Conservation (phyloP, 176 grass and related monocot species). For the Triticum dicoccoides region DNA sequence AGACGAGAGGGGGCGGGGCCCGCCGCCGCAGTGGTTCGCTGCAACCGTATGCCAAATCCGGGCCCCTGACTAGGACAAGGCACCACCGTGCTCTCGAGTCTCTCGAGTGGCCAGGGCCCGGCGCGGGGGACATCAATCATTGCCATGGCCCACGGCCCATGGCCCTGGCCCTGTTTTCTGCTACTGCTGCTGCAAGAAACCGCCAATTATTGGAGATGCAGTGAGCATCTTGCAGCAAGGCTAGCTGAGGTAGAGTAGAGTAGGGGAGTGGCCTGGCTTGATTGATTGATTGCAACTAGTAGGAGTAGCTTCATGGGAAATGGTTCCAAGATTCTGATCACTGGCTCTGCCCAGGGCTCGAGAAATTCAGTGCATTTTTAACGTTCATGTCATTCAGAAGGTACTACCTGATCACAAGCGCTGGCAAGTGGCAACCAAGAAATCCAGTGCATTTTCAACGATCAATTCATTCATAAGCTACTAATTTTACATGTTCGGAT, state of each 20-base stretch:
- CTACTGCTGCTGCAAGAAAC: constrained; percentile 21
- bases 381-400: background rate
- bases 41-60: constrained; percentile 30
- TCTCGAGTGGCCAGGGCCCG: constrained; percentile 20
- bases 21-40: constrained; percentile 3
- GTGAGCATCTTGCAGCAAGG: background rate
- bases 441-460: background rate
- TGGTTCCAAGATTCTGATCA: background rate
- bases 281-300: background rate
- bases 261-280: background rate
- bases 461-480: background rate
- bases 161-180: background rate
- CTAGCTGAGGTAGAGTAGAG: background rate
- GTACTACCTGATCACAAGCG: background rate
- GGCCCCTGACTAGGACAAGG: constrained; percentile 42
- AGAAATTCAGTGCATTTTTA: background rate
- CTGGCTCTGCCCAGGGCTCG: background rate
- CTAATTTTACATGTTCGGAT: background rate
- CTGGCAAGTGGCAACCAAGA: background rate
- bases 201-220: constrained; percentile 34
- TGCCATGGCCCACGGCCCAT: background rate
- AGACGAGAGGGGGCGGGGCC: background rate
- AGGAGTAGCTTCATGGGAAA: background rate
- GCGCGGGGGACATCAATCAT: constrained; percentile 38
- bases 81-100: background rate